phyloP scores from a whole-genome alignment of 169 alveolate species.

The Toxoplasma gondii region DNA sequence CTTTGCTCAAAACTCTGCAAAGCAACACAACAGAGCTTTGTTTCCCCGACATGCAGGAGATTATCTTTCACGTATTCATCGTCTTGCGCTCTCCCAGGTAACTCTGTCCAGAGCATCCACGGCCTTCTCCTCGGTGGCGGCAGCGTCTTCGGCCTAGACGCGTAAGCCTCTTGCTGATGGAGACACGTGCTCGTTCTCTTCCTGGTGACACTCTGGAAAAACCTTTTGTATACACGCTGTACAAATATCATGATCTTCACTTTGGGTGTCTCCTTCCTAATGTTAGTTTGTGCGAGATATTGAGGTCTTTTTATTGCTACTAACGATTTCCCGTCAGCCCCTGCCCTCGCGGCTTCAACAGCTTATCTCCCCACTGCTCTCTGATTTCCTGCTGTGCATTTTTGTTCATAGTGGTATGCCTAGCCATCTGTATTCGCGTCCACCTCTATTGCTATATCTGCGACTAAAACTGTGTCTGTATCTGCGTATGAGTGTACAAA shows the following conservation, averaged over 20 bases:
- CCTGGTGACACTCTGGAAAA: background rate
- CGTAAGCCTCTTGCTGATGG: background rate
- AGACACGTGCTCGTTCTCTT: background rate
- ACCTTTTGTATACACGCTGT: background rate
- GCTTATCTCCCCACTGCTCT: no score
- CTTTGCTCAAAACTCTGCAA: no score
- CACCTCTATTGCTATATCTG: no score
- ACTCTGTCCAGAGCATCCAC: background rate
- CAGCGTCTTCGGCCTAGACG: conserved; percentile 37
- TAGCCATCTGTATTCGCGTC: no score
- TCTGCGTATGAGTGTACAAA: no score
- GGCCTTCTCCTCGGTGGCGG: conserved; percentile 41
- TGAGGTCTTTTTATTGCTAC: background rate
- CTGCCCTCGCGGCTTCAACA: no score
- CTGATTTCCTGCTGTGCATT: no score
- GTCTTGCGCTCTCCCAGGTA: conserved; percentile 1
- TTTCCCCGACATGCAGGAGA: no score
- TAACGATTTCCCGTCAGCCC: background rate
- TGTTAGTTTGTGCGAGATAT: background rate
- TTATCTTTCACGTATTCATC: background rate
- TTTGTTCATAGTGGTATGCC: no score
- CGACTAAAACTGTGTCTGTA: no score
- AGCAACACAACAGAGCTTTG: no score
- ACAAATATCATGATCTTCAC: no score
- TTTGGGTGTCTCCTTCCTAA: background rate